A percentile compares a stretch with the other conserved stretches of the same genome.
Conservation (phyloP, 164 flowering plant species). For the Umbilicus rupestris region DNA sequence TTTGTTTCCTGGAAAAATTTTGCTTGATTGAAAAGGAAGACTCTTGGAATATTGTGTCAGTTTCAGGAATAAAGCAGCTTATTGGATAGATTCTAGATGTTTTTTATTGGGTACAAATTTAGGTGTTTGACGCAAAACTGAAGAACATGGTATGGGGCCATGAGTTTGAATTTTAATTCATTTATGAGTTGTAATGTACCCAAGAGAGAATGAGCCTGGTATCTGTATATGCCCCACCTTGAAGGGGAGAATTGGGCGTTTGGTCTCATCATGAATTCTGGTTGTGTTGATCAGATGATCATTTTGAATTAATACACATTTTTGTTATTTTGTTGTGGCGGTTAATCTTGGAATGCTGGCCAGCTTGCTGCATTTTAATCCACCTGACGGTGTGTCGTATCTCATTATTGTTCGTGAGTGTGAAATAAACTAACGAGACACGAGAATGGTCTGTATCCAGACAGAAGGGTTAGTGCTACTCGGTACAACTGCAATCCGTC, state of each 20-base stretch:
- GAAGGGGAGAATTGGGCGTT: not conserved
- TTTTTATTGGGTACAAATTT: not conserved
- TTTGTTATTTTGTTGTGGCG: not conserved
- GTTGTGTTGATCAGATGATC: not conserved
- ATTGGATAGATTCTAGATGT: conserved; percentile 4
- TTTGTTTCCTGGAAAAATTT: not conserved
- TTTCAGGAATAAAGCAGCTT: conserved; percentile 6
- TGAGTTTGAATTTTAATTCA: not conserved
- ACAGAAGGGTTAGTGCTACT: not conserved
- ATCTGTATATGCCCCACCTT: not conserved
- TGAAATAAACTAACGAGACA: not conserved
- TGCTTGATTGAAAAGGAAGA: conserved; percentile 2
- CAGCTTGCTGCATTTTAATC: not conserved
- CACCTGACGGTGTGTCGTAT: not conserved
- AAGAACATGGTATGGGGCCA: not conserved
- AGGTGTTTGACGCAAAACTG: not conserved
- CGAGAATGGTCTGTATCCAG: not conserved
- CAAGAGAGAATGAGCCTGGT: not conserved
- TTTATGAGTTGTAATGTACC: not conserved
- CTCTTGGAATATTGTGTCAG: conserved; percentile 1
- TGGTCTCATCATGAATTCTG: not conserved
- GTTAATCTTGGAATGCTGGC: not conserved
- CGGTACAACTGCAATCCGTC: not conserved
- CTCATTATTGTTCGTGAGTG: not conserved
- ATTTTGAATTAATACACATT: not conserved